Conservation (phyloP, 1,284 basidiomycete genomes). For the Austropuccinia psidii region DNA sequence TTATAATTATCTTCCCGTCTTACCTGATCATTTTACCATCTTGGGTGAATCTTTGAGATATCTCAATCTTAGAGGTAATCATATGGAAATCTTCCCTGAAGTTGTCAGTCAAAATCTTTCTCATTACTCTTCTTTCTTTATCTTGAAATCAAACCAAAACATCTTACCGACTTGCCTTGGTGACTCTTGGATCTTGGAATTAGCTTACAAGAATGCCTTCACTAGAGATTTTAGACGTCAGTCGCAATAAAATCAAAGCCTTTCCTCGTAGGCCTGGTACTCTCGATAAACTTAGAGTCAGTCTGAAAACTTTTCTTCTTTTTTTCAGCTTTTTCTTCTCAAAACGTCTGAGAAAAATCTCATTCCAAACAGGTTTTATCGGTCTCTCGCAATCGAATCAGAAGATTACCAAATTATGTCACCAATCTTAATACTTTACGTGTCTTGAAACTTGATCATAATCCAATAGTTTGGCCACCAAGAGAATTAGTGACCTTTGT, state of each 20-base stretch:
- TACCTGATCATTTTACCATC: conserved; percentile 70
- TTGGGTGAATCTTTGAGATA: conserved; percentile 70
- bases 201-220: conserved; percentile 77
- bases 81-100: conserved; percentile 71
- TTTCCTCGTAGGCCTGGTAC: conserved; percentile 73
- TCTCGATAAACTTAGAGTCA: conserved; percentile 66
- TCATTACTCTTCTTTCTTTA: conserved; percentile 6
- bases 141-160: background rate
- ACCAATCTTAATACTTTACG: conserved; percentile 64
- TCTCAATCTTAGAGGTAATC: conserved; percentile 84
- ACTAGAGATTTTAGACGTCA: conserved; percentile 88
- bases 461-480: conserved; percentile 83
- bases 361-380: conserved; percentile 62
- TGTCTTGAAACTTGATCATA: conserved; percentile 78
- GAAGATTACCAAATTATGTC: conserved; percentile 69
- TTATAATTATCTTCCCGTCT: conserved; percentile 69
- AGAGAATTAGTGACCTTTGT: conserved; percentile 42
- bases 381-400: conserved; percentile 74
- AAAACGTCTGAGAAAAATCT: background rate
- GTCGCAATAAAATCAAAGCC: conserved; percentile 77
- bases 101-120: conserved; percentile 59
- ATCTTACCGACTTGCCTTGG: background rate
- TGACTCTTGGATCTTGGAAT: background rate
- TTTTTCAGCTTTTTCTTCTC: background rate
- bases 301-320: conserved; percentile 42